Conservation (phyloP, 78 protist species). For the Salpingoeca rosetta region DNA sequence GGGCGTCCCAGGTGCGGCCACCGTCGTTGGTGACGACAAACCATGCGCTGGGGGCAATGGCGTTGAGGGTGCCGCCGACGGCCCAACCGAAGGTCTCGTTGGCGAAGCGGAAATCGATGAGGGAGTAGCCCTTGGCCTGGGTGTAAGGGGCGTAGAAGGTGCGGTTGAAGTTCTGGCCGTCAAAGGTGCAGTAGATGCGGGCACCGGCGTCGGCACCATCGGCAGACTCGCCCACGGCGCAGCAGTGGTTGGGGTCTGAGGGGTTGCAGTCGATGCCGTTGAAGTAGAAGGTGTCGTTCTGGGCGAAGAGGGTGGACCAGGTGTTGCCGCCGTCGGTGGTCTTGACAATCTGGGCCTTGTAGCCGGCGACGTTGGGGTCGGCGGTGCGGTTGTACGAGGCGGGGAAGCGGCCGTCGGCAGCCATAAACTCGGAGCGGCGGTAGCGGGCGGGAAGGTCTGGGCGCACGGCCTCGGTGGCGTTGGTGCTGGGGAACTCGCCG, state of each 20-base stretch:
- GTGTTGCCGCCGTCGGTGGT: slow-evolving; percentile 30
- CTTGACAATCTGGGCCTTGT: slow-evolving; percentile 13
- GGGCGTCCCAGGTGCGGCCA: not conserved
- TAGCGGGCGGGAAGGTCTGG: not conserved
- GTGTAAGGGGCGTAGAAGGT: not conserved
- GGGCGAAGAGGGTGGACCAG: not conserved
- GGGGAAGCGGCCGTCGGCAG: not conserved
- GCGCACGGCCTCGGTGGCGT: not conserved
- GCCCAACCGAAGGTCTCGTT: not conserved
- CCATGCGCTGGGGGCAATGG: not conserved
- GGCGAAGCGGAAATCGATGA: not conserved
- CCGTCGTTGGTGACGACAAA: not conserved
- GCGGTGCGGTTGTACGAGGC: not conserved
- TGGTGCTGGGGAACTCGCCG: slow-evolving; percentile 1
- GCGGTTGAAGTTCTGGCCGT: not conserved
- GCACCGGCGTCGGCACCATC: not conserved
- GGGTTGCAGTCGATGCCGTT: slow-evolving; percentile 5
- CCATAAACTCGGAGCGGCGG: not conserved
- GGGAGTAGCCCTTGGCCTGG: not conserved
- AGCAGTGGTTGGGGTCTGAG: not conserved
- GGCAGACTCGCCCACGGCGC: not conserved
- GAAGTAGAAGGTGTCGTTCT: slow-evolving; percentile 11
- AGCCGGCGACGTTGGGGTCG: not conserved
- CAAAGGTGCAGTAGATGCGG: not conserved
- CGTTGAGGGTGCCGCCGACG: not conserved